phyloP scores from a whole-genome alignment of 495 filamentous ascomycete genomes.

The Hypoxylon fragiforme region DNA sequence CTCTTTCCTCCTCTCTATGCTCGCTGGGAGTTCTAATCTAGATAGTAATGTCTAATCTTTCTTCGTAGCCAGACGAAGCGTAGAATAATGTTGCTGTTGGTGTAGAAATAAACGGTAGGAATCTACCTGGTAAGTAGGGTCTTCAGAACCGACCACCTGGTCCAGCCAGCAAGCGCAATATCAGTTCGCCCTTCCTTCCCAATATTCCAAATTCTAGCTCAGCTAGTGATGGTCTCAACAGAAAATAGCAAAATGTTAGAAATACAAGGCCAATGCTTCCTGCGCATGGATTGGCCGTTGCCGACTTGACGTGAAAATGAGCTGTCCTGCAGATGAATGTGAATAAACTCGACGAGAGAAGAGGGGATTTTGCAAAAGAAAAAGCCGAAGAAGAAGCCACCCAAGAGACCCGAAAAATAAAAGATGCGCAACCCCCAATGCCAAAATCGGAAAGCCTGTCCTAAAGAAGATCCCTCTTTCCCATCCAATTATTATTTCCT shows the following conservation, averaged over 20 bases:
- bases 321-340: conserved; percentile 18
- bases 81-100: conserved; percentile 7
- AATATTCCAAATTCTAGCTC: conserved; percentile 14
- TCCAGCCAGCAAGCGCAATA: conserved; percentile 8
- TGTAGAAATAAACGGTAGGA: conserved; percentile 1
- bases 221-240: conserved; percentile 14
- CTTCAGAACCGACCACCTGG: conserved; percentile 7
- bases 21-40: conserved; percentile 32
- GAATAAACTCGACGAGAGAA: conserved; percentile 1
- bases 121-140: conserved; percentile 3
- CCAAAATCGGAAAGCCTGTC: conserved; percentile 4
- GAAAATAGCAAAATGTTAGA: conserved; percentile 9
- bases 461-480: conserved; percentile 4
- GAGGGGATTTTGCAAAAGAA: conserved; percentile 12
- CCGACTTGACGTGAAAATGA: conserved; percentile 12
- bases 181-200: conserved; percentile 16
- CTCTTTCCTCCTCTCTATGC: conserved; percentile 18
- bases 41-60: conserved; percentile 2
- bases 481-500: conserved; percentile 8
- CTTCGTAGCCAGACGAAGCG: conserved; percentile 24
- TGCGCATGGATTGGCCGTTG: conserved; percentile 20
- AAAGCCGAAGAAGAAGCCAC: background rate
- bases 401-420: conserved; percentile 6
- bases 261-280: conserved; percentile 26
- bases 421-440: background rate